Percentiles rank a stretch among this genome's conserved stretches.
Evolutionary conservation across 140 eudicot species (phyloP).

Genomic region (Artemisia princeps): DNA sequence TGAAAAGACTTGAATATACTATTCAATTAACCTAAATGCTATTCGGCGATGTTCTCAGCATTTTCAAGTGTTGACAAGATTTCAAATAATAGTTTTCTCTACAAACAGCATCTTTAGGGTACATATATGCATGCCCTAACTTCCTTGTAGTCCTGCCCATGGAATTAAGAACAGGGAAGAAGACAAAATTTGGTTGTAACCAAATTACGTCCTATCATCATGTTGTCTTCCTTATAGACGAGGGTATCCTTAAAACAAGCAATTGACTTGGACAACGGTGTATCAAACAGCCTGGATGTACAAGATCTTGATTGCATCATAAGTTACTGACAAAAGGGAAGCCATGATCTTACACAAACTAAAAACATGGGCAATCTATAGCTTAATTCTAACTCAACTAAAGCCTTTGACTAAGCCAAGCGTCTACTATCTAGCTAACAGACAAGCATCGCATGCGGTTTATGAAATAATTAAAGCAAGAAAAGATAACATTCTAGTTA

Average conservation of each 20-base stretch:
- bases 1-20: constrained; percentile 2
- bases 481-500: not conserved
- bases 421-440: not conserved
- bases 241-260: constrained; percentile 2
- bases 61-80: not conserved
- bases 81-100: too few relatives aligned
- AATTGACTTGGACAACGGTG: constrained; percentile 13
- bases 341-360: constrained; percentile 20
- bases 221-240: constrained; percentile 2
- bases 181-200: not conserved
- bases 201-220: not conserved
- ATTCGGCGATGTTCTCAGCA: too few relatives aligned
- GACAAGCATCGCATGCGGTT: not conserved
- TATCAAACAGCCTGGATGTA: constrained; percentile 2
- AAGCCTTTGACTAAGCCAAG: constrained; percentile 8
- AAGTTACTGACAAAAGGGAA: constrained; percentile 17
- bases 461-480: not conserved
- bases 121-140: not conserved
- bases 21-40: too few relatives aligned
- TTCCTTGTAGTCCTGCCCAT: not conserved
- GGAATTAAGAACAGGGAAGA: not conserved
- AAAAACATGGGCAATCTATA: constrained; percentile 11
- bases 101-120: not conserved
- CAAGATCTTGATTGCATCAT: constrained; percentile 21
- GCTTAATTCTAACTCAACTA: not conserved